A percentile compares a stretch with the other conserved stretches of the same genome.
These are phyloP conservation scores for Cercospora citrullina DNA, from an alignment of 2,329 filamentous ascomycete genomes.

Conservation along the genomic window DNA sequence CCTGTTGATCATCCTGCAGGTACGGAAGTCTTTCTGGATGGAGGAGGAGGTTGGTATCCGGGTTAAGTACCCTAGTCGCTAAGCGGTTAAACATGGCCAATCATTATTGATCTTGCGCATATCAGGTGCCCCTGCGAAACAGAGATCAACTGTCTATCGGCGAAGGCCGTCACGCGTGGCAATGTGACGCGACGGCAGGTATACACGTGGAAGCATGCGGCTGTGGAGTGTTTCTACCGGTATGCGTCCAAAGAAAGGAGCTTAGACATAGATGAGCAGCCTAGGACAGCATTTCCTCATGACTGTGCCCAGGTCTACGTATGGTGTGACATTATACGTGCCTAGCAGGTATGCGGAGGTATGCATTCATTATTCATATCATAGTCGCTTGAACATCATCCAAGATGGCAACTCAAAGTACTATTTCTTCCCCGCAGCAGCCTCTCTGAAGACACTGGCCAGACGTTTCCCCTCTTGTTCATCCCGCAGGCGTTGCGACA, in stretches of 20 bases:
- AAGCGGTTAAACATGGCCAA: slow-evolving; percentile 15
- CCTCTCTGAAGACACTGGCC: slow-evolving; percentile 58
- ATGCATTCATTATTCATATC: slow-evolving; percentile 1
- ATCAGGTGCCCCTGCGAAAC: background rate
- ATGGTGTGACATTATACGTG: too few species aligned
- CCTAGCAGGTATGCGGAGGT: background rate
- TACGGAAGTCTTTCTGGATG: slow-evolving; percentile 10
- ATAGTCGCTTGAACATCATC: background rate
- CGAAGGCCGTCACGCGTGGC: slow-evolving; percentile 3
- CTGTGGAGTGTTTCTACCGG: background rate
- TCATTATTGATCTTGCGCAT: background rate
- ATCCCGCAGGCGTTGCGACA: slow-evolving; percentile 77
- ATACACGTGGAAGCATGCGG: background rate
- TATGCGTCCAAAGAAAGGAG: background rate
- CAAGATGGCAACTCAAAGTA: background rate
- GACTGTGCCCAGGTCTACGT: background rate
- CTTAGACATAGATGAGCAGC: background rate
- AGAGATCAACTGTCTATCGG: slow-evolving; percentile 9
- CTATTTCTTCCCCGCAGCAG: slow-evolving; percentile 11
- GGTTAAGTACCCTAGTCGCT: slow-evolving; percentile 9
- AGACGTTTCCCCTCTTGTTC: slow-evolving; percentile 64
- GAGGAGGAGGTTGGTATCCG: slow-evolving; percentile 14
- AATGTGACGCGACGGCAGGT: background rate
- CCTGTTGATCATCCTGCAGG: slow-evolving; percentile 16
- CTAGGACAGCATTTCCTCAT: too few species aligned